Base-by-base conservation (phyloP, 139 green algal species). In the Chlorella sp. region DNA sequence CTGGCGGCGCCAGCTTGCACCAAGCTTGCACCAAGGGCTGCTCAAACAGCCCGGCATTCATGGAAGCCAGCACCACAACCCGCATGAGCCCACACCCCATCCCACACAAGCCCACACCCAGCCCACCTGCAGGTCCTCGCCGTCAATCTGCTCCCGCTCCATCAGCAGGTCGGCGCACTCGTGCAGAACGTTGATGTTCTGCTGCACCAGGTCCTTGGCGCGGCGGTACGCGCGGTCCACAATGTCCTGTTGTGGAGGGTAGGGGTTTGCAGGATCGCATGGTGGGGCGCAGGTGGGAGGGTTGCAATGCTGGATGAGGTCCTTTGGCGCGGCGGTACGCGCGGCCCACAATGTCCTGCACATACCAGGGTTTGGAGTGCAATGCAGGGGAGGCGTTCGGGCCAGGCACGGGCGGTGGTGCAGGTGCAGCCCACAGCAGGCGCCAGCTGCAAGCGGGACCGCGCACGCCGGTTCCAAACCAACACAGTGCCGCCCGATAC, bases 91-190 rank as follows among this genome's bases (percentile, higher is more conserved):
- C n/a, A 24, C 28, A 69, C n/a, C 1, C 75, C 1, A 54, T 7
- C 75, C 8, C n/a, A 19, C 56, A 72, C 56, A 48, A 48, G 51
- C 2, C 68, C 68, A 48, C 19, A 48, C 41, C 72, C 20, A 41
- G 14, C 44, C 30, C 70, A 87, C 74, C 85, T 93, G 86, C 76
- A 98, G 97, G 91, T 99, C 96, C 60, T 99, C 97, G 26, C 97
- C 97, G 88, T 99, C 97, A 67, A 99, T 97, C 86, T 96, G 98
- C 93, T 99, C 97, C 90, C 98, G 97, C 93, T 99, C 97, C 79
- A 99, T 86, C 67, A 99, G 90, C 68, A 98, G 90, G 5, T 94
- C 95, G 1, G 97, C 96, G 24, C 88, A 91, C 84, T 91, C 91
- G 93, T 99, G 97, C 88, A 99, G 90, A 38, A 99, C 90, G 44